Conservation (phyloP, 2,329 filamentous ascomycete species). For the Cytospora mali region DNA sequence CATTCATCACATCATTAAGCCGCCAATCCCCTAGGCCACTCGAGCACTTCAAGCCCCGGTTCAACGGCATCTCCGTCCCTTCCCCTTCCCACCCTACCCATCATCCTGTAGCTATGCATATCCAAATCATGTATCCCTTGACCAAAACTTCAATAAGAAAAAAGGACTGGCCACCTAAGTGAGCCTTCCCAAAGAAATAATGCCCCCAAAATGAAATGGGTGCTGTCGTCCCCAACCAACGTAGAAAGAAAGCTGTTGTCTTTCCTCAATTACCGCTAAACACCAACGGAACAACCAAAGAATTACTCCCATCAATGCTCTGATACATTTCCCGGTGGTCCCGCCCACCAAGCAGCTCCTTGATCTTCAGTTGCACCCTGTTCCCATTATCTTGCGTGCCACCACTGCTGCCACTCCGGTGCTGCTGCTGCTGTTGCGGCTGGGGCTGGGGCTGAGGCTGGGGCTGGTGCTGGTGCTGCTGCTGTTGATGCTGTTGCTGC, state of each 20-base stretch:
- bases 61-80: conserved; percentile 17
- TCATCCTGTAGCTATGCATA: background rate
- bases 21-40: conserved; percentile 21
- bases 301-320: conserved; percentile 53
- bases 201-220: background rate
- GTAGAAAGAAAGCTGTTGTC: background rate
- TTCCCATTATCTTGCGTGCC: conserved; percentile 25
- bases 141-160: too few relatives aligned
- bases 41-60: conserved; percentile 25
- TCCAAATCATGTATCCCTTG: background rate
- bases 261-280: conserved; percentile 51
- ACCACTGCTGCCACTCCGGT: background rate
- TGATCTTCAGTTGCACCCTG: conserved; percentile 23
- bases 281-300: conserved; percentile 61
- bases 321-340: conserved; percentile 38
- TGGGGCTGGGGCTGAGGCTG: background rate
- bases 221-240: background rate
- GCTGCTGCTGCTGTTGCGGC: background rate
- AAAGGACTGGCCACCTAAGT: background rate
- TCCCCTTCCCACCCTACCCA: conserved; percentile 10
- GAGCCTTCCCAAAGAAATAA: too few relatives aligned
- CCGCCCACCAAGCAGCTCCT: conserved; percentile 28
- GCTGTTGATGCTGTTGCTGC: background rate
- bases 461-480: background rate
- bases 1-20: conserved; percentile 18